Evolutionary conservation across 345 rosid genomes (phyloP).

Genomic region (Geranium rotundifolium): DNA sequence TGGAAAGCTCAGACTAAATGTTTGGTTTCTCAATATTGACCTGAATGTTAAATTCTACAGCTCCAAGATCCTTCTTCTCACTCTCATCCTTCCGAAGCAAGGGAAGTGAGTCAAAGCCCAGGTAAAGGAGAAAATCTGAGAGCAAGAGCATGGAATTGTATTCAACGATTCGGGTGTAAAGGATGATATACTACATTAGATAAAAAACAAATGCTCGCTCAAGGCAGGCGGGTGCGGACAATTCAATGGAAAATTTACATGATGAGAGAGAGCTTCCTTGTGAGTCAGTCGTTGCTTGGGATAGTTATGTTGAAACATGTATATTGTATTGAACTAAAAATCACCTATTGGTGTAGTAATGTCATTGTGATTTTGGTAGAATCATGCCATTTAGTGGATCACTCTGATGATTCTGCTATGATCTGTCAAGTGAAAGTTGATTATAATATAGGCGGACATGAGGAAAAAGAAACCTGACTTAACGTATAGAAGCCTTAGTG

Average conservation of each 20-base stretch:
- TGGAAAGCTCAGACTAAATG: no score
- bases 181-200: conserved; percentile 18
- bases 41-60: conserved; percentile 28
- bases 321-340: neutral
- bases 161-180: conserved; percentile 27
- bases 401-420: no score
- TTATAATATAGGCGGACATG: no score
- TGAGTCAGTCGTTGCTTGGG: neutral
- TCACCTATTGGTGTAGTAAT: neutral
- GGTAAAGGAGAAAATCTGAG: conserved; percentile 19
- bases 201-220: conserved; percentile 15
- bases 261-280: neutral
- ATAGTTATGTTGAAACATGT: conserved; percentile 2
- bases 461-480: no score
- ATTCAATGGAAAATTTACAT: neutral
- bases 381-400: no score
- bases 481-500: no score
- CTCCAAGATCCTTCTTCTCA: conserved; percentile 89
- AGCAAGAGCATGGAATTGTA: conserved; percentile 19
- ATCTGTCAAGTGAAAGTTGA: no score
- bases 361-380: neutral
- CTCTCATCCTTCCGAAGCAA: conserved; percentile 93
- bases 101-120: conserved; percentile 60
- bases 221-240: conserved; percentile 6
- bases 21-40: neutral